Percentiles rank a stretch among this genome's conserved stretches.
phyloP scores from a whole-genome alignment of 306 rosid genomes.

The Trifolium subterraneum region DNA sequence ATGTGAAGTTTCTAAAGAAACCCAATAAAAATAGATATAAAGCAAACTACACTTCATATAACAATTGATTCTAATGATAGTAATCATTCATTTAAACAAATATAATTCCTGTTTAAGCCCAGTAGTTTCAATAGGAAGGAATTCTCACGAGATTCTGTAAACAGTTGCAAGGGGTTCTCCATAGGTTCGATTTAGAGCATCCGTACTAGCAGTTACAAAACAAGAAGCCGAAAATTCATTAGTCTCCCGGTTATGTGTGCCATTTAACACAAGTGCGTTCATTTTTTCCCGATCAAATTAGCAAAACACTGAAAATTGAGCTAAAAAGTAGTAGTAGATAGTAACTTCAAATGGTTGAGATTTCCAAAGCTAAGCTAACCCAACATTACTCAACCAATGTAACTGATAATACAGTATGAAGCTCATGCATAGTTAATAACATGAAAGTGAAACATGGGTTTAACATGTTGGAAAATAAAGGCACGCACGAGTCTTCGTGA shows the following conservation, averaged over 20 bases:
- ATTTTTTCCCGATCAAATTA: no score
- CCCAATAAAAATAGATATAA: no score
- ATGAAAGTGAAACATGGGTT: no score
- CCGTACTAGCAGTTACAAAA: conserved; percentile 80
- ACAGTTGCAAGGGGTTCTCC: conserved; percentile 67
- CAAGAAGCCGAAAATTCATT: conserved; percentile 77
- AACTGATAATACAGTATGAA: conserved; percentile 13
- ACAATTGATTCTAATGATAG: no score
- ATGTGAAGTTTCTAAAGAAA: no score
- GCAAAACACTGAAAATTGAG: no score
- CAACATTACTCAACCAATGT: conserved; percentile 24
- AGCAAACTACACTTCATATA: no score
- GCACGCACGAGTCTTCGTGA: no score
- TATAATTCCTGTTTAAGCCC: no score
- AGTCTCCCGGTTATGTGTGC: conserved; percentile 81
- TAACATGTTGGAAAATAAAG: no score
- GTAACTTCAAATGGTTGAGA: conserved; percentile 20
- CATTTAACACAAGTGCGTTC: conserved; percentile 80
- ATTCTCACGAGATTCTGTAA: conserved; percentile 62
- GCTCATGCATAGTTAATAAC: conserved; percentile 10
- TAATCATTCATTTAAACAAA: no score
- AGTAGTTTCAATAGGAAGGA: conserved; percentile 35
- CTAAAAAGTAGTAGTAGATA: conserved; percentile 3
- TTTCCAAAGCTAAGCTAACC: conserved; percentile 25
- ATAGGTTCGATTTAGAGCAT: conserved; percentile 83